These are phyloP conservation scores for Boletellus ananas DNA, from an alignment of 768 basidiomycete genomes.

Conservation along the genomic window DNA sequence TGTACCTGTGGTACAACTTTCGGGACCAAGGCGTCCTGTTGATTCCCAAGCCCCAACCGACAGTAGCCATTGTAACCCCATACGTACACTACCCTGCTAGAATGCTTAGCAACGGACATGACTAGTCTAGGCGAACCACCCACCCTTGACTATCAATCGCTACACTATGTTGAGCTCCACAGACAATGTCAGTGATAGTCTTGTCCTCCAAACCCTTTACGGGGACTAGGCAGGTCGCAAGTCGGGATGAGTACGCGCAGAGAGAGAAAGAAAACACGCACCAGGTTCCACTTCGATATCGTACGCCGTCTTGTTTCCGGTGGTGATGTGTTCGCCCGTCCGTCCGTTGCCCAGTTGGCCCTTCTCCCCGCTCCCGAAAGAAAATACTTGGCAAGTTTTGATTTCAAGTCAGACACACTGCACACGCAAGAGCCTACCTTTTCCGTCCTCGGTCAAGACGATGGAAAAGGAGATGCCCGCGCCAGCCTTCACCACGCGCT, in stretches of 20 bases:
- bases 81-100: constrained; percentile 63
- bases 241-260: background rate
- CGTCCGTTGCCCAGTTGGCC: constrained; percentile 92
- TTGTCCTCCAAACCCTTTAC: constrained; percentile 75
- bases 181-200: constrained; percentile 77
- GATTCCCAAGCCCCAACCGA: constrained; percentile 83
- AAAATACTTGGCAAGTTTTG: constrained; percentile 57
- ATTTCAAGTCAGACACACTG: background rate
- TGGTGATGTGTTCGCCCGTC: constrained; percentile 87
- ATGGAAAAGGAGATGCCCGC: constrained; percentile 85
- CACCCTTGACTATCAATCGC: constrained; percentile 78
- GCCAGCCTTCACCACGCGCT: constrained; percentile 66
- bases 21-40: constrained; percentile 76
- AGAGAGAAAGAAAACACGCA: constrained; percentile 29
- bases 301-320: constrained; percentile 79
- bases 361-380: constrained; percentile 88
- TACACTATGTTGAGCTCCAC: constrained; percentile 83
- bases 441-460: constrained; percentile 78
- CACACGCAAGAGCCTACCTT: constrained; percentile 44
- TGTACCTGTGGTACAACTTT: constrained; percentile 76
- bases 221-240: constrained; percentile 45
- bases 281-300: constrained; percentile 74
- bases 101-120: constrained; percentile 7
- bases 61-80: constrained; percentile 94
- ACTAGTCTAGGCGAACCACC: constrained; percentile 9